Evolutionary conservation across 495 filamentous ascomycete genomes (phyloP), one percentile per base, ranked within the genome.

Genomic region (Annulohypoxylon stygium): DNA sequence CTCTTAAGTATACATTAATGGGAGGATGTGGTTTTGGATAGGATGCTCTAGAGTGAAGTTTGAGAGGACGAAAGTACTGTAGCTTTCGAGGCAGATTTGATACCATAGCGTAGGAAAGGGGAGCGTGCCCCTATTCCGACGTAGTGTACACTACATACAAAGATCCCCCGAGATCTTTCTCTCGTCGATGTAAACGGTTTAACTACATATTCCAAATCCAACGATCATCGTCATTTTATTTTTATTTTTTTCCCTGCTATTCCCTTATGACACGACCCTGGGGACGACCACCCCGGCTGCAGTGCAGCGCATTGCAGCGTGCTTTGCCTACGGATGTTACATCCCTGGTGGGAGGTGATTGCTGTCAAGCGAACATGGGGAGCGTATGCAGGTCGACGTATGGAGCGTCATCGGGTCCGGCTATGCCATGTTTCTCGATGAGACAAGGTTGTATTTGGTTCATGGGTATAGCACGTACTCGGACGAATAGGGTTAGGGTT

Each of bases 61-160:
- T 41, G 30, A 16, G 54, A 50, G 30, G 6, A 34, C 20, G 18
- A 50, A 8, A 39, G 41, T 7, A 6, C 0, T 30, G 30, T 6
- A 55, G 33, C 47, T 20, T 23, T 60, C 14, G 36, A 71, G 34
- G 20, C 55, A 66, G 60, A 67, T 62, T 54, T 70, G 66, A 74
- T 70, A 74, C 66, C 71, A 74, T 34, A 6, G 26, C 33, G 37
- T 45, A 36, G 20, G 45, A 69, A 65, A 50, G 51, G 60, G 71
- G 54, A 30, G n/a, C 48, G 26, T 12, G 30, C 14, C 61, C 41
- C 25, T 25, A 54, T 39, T 48, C 11, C 37, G n/a, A n/a, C 25
- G 41, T 34, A 57, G 6, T 61, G 48, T 73, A 73, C 53, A 67
- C 26, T 65, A 73, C 18, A 61, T 30, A 30, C 30, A 30, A 30